Conservation (phyloP, 352 stramenopile genomes). For the Globisporangium viniferum region DNA sequence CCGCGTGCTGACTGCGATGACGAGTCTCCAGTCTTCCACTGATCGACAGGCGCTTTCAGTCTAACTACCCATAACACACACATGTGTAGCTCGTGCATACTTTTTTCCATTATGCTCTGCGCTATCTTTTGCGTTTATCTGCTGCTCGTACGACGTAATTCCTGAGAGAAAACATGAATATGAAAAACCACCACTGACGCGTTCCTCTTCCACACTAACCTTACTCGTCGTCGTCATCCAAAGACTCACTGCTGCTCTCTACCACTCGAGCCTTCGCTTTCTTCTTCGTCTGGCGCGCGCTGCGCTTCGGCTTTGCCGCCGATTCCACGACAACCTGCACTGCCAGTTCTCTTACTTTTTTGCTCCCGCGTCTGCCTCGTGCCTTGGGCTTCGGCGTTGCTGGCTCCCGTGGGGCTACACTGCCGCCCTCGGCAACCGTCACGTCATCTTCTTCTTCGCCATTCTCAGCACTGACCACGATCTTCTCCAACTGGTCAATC, state of each 20-base stretch:
- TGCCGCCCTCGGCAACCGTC: background rate
- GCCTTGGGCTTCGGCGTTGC: constrained; percentile 33
- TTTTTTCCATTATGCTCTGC: background rate
- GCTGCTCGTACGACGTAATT: constrained; percentile 4
- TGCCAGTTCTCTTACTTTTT: constrained; percentile 34
- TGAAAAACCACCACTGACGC: constrained; percentile 3
- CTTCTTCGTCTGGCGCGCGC: constrained; percentile 10
- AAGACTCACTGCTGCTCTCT: constrained; percentile 12
- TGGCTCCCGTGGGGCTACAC: constrained; percentile 14
- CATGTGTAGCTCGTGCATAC: background rate
- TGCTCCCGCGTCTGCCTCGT: constrained; percentile 24
- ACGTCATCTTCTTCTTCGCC: constrained; percentile 46
- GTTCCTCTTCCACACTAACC: background rate
- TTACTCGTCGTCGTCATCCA: constrained; percentile 10
- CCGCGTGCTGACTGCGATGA: constrained; percentile 70
- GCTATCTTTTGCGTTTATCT: background rate
- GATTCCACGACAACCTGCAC: constrained; percentile 24
- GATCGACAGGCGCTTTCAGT: constrained; percentile 30
- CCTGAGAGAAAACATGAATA: constrained; percentile 1
- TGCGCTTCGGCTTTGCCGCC: constrained; percentile 21
- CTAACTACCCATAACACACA: constrained; percentile 3
- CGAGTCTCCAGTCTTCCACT: constrained; percentile 33
- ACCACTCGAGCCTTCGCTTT: constrained; percentile 11
- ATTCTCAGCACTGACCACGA: constrained; percentile 46
- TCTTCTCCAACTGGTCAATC: constrained; percentile 68